Percentiles rank a stretch among this genome's conserved stretches.
Conservation (phyloP, 306 rosid genomes). For the Lathyrus sativus region DNA sequence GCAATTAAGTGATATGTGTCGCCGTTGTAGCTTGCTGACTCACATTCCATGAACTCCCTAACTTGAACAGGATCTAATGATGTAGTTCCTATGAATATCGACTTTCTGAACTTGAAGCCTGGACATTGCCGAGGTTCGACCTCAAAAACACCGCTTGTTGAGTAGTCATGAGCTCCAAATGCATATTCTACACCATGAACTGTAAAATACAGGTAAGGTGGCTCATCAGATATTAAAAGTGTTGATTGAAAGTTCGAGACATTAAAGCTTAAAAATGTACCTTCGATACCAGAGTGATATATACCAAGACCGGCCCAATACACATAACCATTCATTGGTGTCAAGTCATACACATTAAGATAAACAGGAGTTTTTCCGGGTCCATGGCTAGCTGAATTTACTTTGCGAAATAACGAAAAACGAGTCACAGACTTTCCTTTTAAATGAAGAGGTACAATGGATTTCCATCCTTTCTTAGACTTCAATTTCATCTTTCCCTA, state of each 20-base stretch:
- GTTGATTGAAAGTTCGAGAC: slow-evolving; percentile 31
- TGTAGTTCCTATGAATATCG: slow-evolving; percentile 89
- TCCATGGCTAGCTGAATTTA: slow-evolving; percentile 60
- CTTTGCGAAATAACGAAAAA: slow-evolving; percentile 74
- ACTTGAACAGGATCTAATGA: slow-evolving; percentile 70
- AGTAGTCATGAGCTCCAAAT: slow-evolving; percentile 95
- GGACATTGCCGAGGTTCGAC: slow-evolving; percentile 98
- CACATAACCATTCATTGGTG: slow-evolving; percentile 91
- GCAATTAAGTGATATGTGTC: slow-evolving; percentile 90
- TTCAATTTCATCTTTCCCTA: slow-evolving; percentile 69
- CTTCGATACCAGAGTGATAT: slow-evolving; percentile 98
- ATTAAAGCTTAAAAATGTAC: slow-evolving; percentile 41
- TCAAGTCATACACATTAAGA: slow-evolving; percentile 92
- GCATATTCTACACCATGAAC: slow-evolving; percentile 97
- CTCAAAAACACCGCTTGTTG: slow-evolving; percentile 95
- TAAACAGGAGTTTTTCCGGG: slow-evolving; percentile 77
- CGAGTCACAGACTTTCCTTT: slow-evolving; percentile 67
- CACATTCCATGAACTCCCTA: slow-evolving; percentile 91
- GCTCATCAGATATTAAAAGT: slow-evolving; percentile 35
- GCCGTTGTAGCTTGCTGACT: slow-evolving; percentile 74
- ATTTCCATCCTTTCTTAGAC: slow-evolving; percentile 80
- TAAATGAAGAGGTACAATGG: slow-evolving; percentile 65
- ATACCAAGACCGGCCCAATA: slow-evolving; percentile 98
- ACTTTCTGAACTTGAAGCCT: slow-evolving; percentile 91
- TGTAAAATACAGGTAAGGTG: slow-evolving; percentile 44